A percentile compares a stretch with the other conserved stretches of the same genome.
Conservation (phyloP, 2,329 filamentous ascomycete genomes). For the Xylaria sp. region DNA sequence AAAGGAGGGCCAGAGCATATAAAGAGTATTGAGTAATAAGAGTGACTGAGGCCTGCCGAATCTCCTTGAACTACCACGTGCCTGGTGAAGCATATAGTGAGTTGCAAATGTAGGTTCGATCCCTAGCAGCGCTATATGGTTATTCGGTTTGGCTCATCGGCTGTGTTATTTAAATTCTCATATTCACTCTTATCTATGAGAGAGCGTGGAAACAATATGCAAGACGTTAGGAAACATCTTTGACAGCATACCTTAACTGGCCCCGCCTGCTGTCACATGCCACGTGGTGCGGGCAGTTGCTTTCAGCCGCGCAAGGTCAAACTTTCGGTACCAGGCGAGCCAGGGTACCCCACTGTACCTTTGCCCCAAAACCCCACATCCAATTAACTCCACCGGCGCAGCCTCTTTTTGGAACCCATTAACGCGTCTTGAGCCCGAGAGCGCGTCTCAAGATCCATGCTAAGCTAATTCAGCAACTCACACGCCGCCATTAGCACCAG, state of each 20-base stretch:
- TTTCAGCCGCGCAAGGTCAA: background rate
- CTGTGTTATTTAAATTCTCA: background rate
- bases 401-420: conserved; percentile 19
- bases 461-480: background rate
- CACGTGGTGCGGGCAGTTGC: conserved; percentile 1
- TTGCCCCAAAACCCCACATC: background rate
- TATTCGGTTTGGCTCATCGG: too few species aligned
- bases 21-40: too few species aligned
- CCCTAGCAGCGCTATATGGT: too few species aligned
- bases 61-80: too few species aligned
- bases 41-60: too few species aligned
- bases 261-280: conserved; percentile 9
- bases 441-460: conserved; percentile 10
- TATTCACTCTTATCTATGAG: background rate
- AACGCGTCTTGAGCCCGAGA: conserved; percentile 18
- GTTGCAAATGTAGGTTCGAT: too few species aligned
- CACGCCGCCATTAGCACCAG: background rate
- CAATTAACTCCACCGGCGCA: background rate
- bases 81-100: too few species aligned
- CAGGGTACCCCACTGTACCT: background rate
- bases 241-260: background rate
- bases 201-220: background rate
- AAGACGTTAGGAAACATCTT: background rate
- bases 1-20: too few species aligned
- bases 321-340: background rate